Evolutionary conservation across 345 rosid genomes (phyloP), one percentile per base, ranked within the genome.

Genomic region (Fremontodendron californicum): DNA sequence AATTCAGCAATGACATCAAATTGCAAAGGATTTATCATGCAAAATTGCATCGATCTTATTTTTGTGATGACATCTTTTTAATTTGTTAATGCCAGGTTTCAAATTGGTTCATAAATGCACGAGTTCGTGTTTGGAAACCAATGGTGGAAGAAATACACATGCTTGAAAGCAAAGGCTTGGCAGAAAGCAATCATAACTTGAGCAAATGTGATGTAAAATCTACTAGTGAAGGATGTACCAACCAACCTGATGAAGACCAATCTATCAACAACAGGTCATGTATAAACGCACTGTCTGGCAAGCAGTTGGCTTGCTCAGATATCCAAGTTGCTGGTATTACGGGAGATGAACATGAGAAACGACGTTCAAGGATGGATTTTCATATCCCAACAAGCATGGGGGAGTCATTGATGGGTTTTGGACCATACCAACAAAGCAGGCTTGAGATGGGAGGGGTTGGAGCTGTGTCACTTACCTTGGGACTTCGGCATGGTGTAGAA

Each of bases 61-160:
- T 49, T 25, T 9, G 3, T 37, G 61, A 76, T 51, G 19, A n/a
- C n/a, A n/a, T 6, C 18, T n/a, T 71, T 39, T 75, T 16, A 43
- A 3, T 79, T 42, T 68, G 40, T 37, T 29, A 58, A 71, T n/a
- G 51, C 31, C 78, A 89, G 93, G 93, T 89, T 3, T 89, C 93
- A 5, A 89, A 89, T 64, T 89, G 93, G 93, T 89, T 89, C 81
- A 87, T 89, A 76, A 89, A 89, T 51, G 89, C 93, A 1, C 84
- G 90, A 6, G 90, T 89, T 15, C 89, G 90, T 0, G 83, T 89
- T 18, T 89, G 93, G 92, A 87, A 89, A 62, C 93, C 90, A 4
- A 87, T 89, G 93, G 92, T 89, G 23, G 92, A 89, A 78, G 90
- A 89, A 75, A 87, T 86, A 70, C 89, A 89, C 84, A 76, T 74